Percentiles rank a stretch among this genome's conserved stretches.
phyloP scores from a whole-genome alignment of 1,139 yeast species.

The Saccharomyces pastorianus region DNA sequence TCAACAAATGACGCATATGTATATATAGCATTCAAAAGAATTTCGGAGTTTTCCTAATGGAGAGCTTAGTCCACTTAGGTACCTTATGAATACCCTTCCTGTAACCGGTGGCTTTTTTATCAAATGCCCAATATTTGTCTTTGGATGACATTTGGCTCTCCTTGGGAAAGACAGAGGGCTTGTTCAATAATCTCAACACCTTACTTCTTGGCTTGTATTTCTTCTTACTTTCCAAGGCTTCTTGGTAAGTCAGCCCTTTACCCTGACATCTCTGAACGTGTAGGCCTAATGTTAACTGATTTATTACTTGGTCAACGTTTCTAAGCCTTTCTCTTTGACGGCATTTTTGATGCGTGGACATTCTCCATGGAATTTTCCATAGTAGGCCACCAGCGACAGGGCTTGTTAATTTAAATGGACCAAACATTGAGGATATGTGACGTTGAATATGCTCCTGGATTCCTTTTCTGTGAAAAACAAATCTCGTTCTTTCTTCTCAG shows the following conservation, averaged over 20 bases:
- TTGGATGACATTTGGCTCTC: constrained; percentile 69
- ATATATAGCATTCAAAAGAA: constrained; percentile 42
- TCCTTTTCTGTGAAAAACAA: background rate
- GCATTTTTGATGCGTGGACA: constrained; percentile 73
- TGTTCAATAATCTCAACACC: constrained; percentile 22
- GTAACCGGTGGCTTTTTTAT: constrained; percentile 64
- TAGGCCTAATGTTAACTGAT: constrained; percentile 59
- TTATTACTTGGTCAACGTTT: constrained; percentile 72
- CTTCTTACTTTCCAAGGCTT: constrained; percentile 36
- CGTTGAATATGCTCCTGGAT: no score
- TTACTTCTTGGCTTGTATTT: constrained; percentile 20
- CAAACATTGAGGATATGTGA: constrained; percentile 47
- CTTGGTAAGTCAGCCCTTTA: constrained; percentile 46
- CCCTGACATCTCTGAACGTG: constrained; percentile 34
- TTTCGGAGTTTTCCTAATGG: constrained; percentile 74
- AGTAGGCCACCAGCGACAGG: constrained; percentile 71
- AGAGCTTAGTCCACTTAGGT: constrained; percentile 83
- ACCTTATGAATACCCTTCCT: constrained; percentile 82
- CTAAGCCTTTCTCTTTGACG: constrained; percentile 78
- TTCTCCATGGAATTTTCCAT: constrained; percentile 74
- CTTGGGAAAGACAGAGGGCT: constrained; percentile 50
- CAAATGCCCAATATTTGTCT: constrained; percentile 85
- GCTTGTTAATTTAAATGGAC: constrained; percentile 65
- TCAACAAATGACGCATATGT: background rate
- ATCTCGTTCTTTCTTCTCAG: background rate